Evolutionary conservation across 2,329 filamentous ascomycete species (phyloP).

Genomic region (Raffaelea ambrosiae): DNA sequence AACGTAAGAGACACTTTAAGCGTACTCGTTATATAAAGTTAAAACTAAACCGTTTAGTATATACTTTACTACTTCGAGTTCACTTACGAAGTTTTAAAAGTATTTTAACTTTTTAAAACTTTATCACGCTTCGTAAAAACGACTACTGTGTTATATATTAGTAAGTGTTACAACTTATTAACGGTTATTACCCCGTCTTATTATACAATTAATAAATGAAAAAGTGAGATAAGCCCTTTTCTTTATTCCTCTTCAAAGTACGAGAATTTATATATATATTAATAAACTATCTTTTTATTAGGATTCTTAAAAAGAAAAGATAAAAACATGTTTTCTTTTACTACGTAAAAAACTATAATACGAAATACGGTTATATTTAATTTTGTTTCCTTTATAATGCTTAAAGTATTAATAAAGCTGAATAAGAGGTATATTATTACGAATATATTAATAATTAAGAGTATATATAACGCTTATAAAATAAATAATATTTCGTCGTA

Average conservation of each 20-base stretch:
- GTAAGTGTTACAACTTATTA: background rate
- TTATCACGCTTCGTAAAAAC: background rate
- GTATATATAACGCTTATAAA: background rate
- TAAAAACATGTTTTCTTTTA: background rate
- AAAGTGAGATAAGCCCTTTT: background rate
- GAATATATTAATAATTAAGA: constrained; percentile 1
- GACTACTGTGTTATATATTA: constrained; percentile 1
- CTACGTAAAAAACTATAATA: background rate
- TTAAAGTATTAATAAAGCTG: background rate
- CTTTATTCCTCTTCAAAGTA: background rate
- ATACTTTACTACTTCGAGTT: background rate
- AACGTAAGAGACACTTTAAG: background rate
- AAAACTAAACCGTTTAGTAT: background rate
- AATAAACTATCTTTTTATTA: background rate
- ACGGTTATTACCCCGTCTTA: background rate
- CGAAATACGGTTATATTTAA: background rate
- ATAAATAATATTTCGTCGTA: no score
- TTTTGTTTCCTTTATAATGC: constrained; percentile 5
- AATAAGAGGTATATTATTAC: background rate
- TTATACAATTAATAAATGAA: background rate
- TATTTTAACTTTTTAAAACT: constrained; percentile 1
- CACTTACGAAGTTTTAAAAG: background rate
- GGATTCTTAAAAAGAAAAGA: background rate
- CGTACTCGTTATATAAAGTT: background rate
- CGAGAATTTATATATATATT: background rate